These are phyloP conservation scores for Pelargonium myrrhifolium DNA, from an alignment of 441 rosid species.

Conservation along the genomic window DNA sequence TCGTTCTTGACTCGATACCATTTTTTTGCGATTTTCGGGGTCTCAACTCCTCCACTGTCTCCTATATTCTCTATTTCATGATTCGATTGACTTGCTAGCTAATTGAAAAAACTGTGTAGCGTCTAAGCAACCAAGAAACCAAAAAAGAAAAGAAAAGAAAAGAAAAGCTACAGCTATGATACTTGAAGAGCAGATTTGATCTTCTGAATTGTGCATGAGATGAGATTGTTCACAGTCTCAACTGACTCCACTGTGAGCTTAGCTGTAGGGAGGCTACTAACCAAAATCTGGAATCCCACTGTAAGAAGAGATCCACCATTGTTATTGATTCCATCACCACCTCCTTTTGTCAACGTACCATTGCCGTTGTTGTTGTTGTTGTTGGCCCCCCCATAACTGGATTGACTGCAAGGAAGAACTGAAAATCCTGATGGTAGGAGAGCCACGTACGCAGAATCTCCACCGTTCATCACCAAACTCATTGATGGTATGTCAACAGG, in stretches of 20 bases:
- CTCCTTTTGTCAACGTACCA: too few species aligned
- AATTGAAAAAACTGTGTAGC: not conserved
- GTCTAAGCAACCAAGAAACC: not conserved
- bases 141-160: too few species aligned
- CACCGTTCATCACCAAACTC: slow-evolving; percentile 78
- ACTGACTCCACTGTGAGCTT: slow-evolving; percentile 53
- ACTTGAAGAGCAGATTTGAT: slow-evolving; percentile 62
- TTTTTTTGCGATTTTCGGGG: too few species aligned
- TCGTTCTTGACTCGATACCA: slow-evolving; percentile 99
- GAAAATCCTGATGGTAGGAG: slow-evolving; percentile 85
- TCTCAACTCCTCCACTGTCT: not conserved
- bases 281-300: slow-evolving; percentile 59
- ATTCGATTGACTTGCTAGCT: too few species aligned
- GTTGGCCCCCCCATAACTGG: too few species aligned
- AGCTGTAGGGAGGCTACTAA: slow-evolving; percentile 41
- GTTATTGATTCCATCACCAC: too few species aligned
- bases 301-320: slow-evolving; percentile 66
- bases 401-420: slow-evolving; percentile 57
- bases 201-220: slow-evolving; percentile 47
- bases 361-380: too few species aligned
- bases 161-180: slow-evolving; percentile 10
- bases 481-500: slow-evolving; percentile 88
- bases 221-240: slow-evolving; percentile 45
- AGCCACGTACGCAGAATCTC: slow-evolving; percentile 72
- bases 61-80: too few species aligned